Percentiles rank a stretch among this genome's conserved stretches.
Evolutionary conservation across 345 rosid genomes (phyloP).

Genomic region (Angophora floribunda): DNA sequence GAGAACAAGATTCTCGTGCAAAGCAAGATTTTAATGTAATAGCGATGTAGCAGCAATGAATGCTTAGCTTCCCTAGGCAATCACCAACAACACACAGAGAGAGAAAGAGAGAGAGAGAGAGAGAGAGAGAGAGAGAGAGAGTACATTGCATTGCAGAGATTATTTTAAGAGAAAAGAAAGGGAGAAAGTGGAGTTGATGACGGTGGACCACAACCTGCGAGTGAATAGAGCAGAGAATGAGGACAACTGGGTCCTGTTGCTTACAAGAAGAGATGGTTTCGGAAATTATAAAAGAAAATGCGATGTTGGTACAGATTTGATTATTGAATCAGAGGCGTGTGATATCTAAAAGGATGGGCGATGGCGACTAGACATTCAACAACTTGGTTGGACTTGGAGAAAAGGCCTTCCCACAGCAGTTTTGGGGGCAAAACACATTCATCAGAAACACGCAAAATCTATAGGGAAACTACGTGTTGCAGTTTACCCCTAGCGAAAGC

Average conservation of each 20-base stretch:
- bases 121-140: background rate
- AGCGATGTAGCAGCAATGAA: background rate
- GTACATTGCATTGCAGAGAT: background rate
- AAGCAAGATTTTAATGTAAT: background rate
- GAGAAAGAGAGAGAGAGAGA: too few species aligned
- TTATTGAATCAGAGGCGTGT: background rate
- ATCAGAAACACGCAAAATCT: background rate
- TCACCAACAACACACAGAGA: background rate
- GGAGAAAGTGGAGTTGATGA: background rate
- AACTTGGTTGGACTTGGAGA: background rate
- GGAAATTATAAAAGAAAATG: background rate
- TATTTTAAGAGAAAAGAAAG: background rate
- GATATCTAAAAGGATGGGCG: background rate
- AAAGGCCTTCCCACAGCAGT: background rate
- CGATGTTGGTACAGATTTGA: background rate
- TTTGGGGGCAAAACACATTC: background rate
- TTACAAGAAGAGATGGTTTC: background rate
- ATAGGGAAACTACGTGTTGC: background rate
- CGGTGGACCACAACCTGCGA: background rate
- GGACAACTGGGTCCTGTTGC: background rate
- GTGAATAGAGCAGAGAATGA: background rate
- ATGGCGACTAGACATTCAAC: background rate
- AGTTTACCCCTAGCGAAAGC: background rate
- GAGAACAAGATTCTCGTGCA: background rate
- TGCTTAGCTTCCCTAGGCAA: background rate